Percentiles rank a stretch among this genome's conserved stretches.
Evolutionary conservation across 768 basidiomycete species (phyloP).

Genomic region (Auricularia sp.): DNA sequence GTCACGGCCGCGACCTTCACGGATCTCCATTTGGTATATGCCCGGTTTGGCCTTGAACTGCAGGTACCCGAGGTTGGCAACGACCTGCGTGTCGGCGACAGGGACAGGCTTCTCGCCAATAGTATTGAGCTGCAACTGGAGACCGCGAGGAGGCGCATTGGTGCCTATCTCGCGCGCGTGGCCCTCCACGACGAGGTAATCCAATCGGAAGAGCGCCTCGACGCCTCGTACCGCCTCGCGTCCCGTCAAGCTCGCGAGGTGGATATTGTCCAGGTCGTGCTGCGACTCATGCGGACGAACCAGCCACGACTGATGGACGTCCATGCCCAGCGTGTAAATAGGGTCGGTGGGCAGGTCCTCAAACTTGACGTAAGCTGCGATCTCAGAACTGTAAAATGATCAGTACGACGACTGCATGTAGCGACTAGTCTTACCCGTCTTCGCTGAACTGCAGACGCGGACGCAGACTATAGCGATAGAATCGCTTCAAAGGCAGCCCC

Average conservation of each 20-base stretch:
- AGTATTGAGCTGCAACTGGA: constrained; percentile 74
- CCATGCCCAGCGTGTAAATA: constrained; percentile 90
- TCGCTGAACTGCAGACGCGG: constrained; percentile 53
- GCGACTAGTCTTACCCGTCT: constrained; percentile 44
- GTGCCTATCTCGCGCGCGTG: constrained; percentile 71
- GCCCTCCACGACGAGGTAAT: constrained; percentile 88
- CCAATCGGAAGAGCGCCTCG: constrained; percentile 75
- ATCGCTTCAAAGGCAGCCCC: constrained; percentile 71
- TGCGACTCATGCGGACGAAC: constrained; percentile 80
- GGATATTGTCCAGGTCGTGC: constrained; percentile 94
- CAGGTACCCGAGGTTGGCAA: constrained; percentile 90
- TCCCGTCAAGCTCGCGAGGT: constrained; percentile 54
- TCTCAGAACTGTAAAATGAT: constrained; percentile 38
- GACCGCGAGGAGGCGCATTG: constrained; percentile 70
- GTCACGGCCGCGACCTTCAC: constrained; percentile 69
- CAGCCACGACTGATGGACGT: constrained; percentile 86
- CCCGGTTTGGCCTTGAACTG: constrained; percentile 94
- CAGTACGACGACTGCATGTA: not conserved
- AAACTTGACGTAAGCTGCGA: constrained; percentile 53
- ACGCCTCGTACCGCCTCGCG: constrained; percentile 46
- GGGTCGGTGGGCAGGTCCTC: constrained; percentile 69
- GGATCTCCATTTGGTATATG: constrained; percentile 71
- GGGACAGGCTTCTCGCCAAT: constrained; percentile 26
- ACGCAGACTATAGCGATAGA: constrained; percentile 73
- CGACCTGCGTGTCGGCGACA: constrained; percentile 83